These are phyloP conservation scores for Populus hybrid DNA, from an alignment of 441 rosid species.

Conservation along the genomic window DNA sequence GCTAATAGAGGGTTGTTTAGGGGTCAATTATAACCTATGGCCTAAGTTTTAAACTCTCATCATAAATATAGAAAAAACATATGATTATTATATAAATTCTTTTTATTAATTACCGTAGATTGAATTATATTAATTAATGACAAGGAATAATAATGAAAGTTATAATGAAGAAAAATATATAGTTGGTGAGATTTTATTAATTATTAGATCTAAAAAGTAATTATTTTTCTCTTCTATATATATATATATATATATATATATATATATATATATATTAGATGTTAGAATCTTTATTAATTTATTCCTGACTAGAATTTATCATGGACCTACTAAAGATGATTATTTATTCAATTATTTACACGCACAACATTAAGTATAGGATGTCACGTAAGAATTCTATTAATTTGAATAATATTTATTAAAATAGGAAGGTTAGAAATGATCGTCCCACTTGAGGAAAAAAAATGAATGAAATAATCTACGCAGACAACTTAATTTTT, in stretches of 20 bases:
- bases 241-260: too few species aligned
- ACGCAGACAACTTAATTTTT: neutral
- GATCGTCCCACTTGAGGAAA: neutral
- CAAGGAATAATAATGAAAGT: too few species aligned
- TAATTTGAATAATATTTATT: too few species aligned
- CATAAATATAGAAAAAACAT: too few species aligned
- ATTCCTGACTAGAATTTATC: neutral
- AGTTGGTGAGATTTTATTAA: neutral
- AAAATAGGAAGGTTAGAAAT: neutral
- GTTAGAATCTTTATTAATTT: neutral
- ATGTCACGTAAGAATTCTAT: neutral
- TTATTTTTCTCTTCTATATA: neutral
- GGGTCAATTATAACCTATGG: neutral
- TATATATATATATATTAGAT: too few species aligned
- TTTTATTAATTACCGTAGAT: too few species aligned
- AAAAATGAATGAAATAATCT: neutral
- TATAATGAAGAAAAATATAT: neutral
- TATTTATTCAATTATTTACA: neutral
- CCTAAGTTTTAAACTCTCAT: too few species aligned
- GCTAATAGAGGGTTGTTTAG: neutral
- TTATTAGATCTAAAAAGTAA: too few species aligned
- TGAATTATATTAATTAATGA: neutral
- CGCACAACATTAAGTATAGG: neutral
- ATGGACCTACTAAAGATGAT: neutral
- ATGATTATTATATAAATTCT: too few species aligned